Evolutionary conservation across 2,329 filamentous ascomycete genomes (phyloP), one percentile per base, ranked within the genome.

Genomic region (Fusarium transvaalense): DNA sequence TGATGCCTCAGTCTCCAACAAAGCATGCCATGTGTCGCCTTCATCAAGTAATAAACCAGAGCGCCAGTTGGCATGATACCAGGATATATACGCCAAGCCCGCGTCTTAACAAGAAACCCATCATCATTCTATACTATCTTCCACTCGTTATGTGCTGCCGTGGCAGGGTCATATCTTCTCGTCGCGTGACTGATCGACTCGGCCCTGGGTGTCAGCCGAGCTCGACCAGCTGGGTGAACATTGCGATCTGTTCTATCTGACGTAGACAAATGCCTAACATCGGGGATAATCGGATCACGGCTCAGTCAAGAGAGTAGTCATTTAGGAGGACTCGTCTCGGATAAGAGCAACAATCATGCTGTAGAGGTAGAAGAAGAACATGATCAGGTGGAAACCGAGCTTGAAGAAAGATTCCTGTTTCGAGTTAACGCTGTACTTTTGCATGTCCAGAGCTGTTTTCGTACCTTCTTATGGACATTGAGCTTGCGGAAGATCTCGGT

Each of bases 331-430:
- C 84, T 99, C 96, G 81, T 98, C 96, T 78, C 92, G 91, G 85
- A 99, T 99, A 68, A 99, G 88, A 72, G 96, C 95, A 70, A 97
- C 95, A 75, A 96, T 96, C 92, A 96, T 97, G 90, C 92, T 97
- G 88, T 97, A 97, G 59, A 99, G 91, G 84, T 99, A 99, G 89
- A 98, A 99, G 90, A 99, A 99, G 89, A 99, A 99, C 94, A 99
- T 97, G 83, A 99, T 82, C 64, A 99, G 86, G 82, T 99, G 96
- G 87, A 99, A 99, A 58, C 95, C 96, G 42, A 99, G 92, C 85
- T 99, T 99, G 85, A 96, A 91, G 82, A 99, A 99, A 1, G 96
- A 98, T 89, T 99, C 96, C 94, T 97, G 59, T 76, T 56, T 69
- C 64, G 17, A 2, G 63, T 79, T 71, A 78, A 72, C 55, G 23